A percentile compares a stretch with the other conserved stretches of the same genome.
Evolutionary conservation across 345 rosid genomes (phyloP).

Genomic region (Eucalyptus microcorys): DNA sequence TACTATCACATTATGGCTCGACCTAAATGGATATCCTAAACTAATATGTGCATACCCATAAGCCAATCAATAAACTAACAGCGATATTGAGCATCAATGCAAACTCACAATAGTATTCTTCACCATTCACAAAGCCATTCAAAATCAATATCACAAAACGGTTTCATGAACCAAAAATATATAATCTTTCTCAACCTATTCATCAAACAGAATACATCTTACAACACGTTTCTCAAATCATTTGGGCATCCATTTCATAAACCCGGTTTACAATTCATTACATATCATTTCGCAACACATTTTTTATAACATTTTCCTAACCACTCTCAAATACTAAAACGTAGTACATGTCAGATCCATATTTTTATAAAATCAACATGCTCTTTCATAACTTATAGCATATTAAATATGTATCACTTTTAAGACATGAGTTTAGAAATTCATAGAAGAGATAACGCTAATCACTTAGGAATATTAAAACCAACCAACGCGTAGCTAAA

Average conservation of each 20-base stretch:
- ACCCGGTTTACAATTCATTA: not conserved
- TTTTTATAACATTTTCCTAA: too few relatives aligned
- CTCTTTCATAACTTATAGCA: not conserved
- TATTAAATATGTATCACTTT: not conserved
- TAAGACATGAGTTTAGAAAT: not conserved
- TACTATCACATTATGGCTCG: not conserved
- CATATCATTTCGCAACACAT: not conserved
- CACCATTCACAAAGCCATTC: not conserved
- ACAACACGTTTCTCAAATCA: not conserved
- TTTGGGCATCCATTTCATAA: not conserved
- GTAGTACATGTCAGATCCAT: not conserved
- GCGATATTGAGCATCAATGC: not conserved
- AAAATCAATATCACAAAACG: not conserved
- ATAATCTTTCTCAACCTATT: not conserved
- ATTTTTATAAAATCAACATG: too few relatives aligned
- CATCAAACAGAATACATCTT: not conserved
- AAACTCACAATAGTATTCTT: not conserved
- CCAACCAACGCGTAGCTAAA: not conserved
- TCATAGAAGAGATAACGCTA: not conserved
- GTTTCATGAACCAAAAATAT: not conserved
- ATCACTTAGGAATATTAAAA: too few relatives aligned
- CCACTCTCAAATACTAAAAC: not conserved
- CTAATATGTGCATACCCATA: not conserved
- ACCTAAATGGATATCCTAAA: rapidly evolving
- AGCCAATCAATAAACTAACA: not conserved